phyloP scores from a whole-genome alignment of 2,329 filamentous ascomycete genomes.

The Tolypocladium paradoxum region DNA sequence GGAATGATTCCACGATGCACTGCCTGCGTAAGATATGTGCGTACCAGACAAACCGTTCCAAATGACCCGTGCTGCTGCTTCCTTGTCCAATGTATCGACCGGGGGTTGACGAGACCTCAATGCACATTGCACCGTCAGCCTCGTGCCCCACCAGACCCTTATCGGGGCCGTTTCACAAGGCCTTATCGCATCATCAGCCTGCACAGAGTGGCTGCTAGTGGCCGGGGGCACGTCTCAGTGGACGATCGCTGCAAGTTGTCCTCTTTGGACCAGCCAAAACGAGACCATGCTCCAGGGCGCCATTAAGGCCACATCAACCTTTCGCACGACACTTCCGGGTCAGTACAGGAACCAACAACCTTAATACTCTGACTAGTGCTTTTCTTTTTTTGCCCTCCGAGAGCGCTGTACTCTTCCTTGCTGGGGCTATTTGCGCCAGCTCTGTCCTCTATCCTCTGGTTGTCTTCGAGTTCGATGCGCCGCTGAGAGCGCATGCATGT shows the following conservation, averaged over 20 bases:
- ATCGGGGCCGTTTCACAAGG: slow-evolving; percentile 1
- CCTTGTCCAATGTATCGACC: too few relatives aligned
- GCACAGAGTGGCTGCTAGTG: slow-evolving; percentile 1
- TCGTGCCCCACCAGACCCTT: slow-evolving; percentile 1
- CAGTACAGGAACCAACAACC: background rate
- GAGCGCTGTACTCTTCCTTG: background rate
- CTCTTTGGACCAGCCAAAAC: slow-evolving; percentile 15
- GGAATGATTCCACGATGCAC: background rate
- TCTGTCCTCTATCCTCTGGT: background rate
- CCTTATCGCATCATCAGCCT: slow-evolving; percentile 7
- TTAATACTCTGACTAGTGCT: background rate
- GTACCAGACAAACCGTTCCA: background rate
- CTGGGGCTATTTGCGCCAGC: background rate
- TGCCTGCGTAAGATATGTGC: background rate
- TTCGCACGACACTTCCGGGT: slow-evolving; percentile 4
- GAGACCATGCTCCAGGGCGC: background rate
- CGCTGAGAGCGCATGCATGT: slow-evolving; percentile 4
- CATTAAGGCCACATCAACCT: slow-evolving; percentile 26
- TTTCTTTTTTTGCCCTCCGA: slow-evolving; percentile 1
- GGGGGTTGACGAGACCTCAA: too few relatives aligned
- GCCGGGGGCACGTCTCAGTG: slow-evolving; percentile 1
- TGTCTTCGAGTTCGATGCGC: slow-evolving; percentile 1
- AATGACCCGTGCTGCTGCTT: too few relatives aligned
- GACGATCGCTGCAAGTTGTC: slow-evolving; percentile 22
- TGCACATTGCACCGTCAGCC: background rate